Base-by-base conservation (phyloP, 2,329 filamentous ascomycete species). In the Cladorrhinum sp. region DNA sequence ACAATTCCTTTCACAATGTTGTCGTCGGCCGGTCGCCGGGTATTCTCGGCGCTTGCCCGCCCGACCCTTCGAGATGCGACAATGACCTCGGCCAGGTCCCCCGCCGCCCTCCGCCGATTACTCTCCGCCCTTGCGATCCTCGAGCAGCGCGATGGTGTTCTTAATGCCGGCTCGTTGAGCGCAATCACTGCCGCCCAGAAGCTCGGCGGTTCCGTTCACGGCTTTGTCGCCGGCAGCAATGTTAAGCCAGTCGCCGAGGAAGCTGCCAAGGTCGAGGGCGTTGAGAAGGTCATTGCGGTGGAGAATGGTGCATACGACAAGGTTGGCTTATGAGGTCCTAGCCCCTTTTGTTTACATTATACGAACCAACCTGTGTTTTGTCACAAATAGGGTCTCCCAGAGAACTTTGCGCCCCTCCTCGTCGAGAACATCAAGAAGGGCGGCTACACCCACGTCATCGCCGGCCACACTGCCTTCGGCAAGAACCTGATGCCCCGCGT, bases 401-500 rank as follows among this genome's bases (percentile, higher is more conserved):
- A 99, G 79, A 97, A 91, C 80, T 98, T 86, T 73, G 95, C 94
- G n/a, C 90, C 92, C 59, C 81, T 99, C 52, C 82, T 99, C 46
- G 90, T 92, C 56, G 94, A 98, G 76, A 99, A 98, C 76, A 94
- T 98, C 77, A 96, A 96, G 80, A 95, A 95, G 74, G 93, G 91
- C 63, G 91, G 88, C 62, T 98, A 92, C 76, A 96, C 93, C 63
- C 95, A 99, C 73, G 85, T 99, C 65, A 83, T 99, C 70, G 90
- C 89, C 42, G 89, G 90, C 59, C 92, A 98, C 79, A 95, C 93
- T 23, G 92, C 95, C 1, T 99, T 99, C 77, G 95, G 95, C 71
- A 99, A 99, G 85, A 96, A 89, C 75, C 76, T 99, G 51, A 82
- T 99, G 77, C 95, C 95, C 42, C 88, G 95, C 64, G 90, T 97